These are phyloP conservation scores for Heliophila coronopifolia DNA, from an alignment of 441 rosid genomes.

Conservation along the genomic window DNA sequence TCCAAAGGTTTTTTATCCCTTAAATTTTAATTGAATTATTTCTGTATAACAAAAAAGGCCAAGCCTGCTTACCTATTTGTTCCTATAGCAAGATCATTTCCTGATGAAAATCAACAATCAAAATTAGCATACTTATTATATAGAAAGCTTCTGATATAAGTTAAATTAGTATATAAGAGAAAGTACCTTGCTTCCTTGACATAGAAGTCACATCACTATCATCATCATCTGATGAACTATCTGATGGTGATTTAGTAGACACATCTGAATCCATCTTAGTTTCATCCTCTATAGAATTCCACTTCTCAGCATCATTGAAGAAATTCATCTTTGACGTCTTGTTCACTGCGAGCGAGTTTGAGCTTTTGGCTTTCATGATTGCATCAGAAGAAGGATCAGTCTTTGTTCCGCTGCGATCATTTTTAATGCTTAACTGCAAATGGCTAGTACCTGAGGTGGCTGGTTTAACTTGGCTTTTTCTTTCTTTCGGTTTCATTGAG, in stretches of 20 bases:
- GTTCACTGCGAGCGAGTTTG: background rate
- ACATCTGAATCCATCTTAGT: background rate
- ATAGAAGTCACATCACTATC: slow-evolving; percentile 28
- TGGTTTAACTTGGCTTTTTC: slow-evolving; percentile 16
- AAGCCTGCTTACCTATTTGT: slow-evolving; percentile 13
- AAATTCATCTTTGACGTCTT: slow-evolving; percentile 11
- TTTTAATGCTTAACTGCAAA: slow-evolving; percentile 7
- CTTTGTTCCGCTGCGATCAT: slow-evolving; percentile 1
- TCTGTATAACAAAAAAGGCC: no score
- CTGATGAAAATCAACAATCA: slow-evolving; percentile 6
- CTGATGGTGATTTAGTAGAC: slow-evolving; percentile 18
- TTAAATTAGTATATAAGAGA: background rate
- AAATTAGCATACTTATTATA: slow-evolving; percentile 3
- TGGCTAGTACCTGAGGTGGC: slow-evolving; percentile 19
- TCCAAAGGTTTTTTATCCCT: no score
- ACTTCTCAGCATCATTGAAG: slow-evolving; percentile 6
- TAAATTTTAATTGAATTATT: no score
- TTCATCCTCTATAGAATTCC: slow-evolving; percentile 7
- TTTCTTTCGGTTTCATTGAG: slow-evolving; percentile 20
- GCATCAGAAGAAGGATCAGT: background rate
- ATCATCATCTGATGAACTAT: slow-evolving; percentile 16
- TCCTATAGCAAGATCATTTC: slow-evolving; percentile 10
- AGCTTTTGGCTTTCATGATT: background rate
- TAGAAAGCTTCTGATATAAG: background rate
- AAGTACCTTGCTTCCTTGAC: slow-evolving; percentile 21